These are phyloP conservation scores for Tylopilus microsporus DNA, from an alignment of 1,284 basidiomycete species.

Conservation along the genomic window DNA sequence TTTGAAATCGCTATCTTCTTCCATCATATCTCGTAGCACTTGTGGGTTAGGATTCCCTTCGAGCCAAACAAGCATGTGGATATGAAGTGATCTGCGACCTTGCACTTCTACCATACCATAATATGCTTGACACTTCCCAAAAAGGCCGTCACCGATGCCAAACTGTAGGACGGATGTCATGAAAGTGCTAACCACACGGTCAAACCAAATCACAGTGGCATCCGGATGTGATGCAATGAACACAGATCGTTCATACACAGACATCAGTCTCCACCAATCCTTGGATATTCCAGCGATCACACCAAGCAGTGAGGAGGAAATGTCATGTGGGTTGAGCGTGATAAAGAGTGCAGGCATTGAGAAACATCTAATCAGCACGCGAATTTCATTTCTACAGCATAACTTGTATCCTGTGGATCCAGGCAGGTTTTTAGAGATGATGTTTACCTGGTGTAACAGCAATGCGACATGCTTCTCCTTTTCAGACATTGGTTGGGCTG, in stretches of 20 bases:
- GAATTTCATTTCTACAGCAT: background rate
- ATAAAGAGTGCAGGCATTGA: background rate
- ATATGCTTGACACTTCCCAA: background rate
- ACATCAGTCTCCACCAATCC: background rate
- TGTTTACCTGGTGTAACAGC: no score
- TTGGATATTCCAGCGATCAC: background rate
- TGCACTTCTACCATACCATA: background rate
- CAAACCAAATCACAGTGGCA: background rate
- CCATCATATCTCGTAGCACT: background rate
- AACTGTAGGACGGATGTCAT: no score
- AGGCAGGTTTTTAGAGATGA: no score
- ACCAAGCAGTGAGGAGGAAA: background rate
- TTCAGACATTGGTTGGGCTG: no score
- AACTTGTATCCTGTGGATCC: background rate
- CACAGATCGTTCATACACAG: fast-evolving
- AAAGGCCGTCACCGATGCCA: background rate
- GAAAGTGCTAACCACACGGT: no score
- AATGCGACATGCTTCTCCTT: no score
- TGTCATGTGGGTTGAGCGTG: background rate
- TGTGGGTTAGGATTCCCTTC: background rate
- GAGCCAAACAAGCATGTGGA: background rate
- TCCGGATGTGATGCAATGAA: background rate
- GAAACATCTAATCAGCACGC: background rate
- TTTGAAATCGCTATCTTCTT: background rate
- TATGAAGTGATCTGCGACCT: background rate